Conservation (phyloP, 2,329 filamentous ascomycete species). For the Alternaria novae-zelandiae region DNA sequence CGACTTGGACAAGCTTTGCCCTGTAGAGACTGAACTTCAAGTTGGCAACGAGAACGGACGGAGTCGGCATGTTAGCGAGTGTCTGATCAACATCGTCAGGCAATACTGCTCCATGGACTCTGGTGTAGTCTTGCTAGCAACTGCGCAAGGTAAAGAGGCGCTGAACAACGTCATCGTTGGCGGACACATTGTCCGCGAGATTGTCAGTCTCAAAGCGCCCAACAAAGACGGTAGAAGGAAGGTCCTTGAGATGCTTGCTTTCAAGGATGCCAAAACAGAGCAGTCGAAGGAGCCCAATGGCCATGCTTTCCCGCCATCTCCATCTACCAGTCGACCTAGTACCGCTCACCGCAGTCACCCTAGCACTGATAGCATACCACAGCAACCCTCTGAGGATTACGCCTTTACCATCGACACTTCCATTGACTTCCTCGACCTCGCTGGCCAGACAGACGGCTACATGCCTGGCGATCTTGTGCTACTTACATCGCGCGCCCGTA, state of each 20-base stretch:
- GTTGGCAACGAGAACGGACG: constrained; percentile 92
- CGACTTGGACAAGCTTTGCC: constrained; percentile 91
- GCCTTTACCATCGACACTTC: constrained; percentile 77
- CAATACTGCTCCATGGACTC: constrained; percentile 83
- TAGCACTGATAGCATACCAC: constrained; percentile 42
- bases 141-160: constrained; percentile 90
- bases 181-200: constrained; percentile 90
- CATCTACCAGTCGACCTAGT: constrained; percentile 56
- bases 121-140: constrained; percentile 85
- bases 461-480: constrained; percentile 94
- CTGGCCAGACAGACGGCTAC: constrained; percentile 94
- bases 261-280: constrained; percentile 48
- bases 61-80: constrained; percentile 90
- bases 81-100: constrained; percentile 79
- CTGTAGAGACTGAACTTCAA: constrained; percentile 91
- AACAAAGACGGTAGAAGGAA: constrained; percentile 87
- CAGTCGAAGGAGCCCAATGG: constrained; percentile 28
- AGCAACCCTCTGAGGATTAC: constrained; percentile 39
- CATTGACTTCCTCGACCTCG: constrained; percentile 90
- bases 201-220: constrained; percentile 85
- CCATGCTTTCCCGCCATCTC: constrained; percentile 49
- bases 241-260: constrained; percentile 80
- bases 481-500: constrained; percentile 84
- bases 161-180: constrained; percentile 90
- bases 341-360: constrained; percentile 53